Conservation (phyloP, 169 alveolate genomes). For the Cryptosporidium viatorum region DNA sequence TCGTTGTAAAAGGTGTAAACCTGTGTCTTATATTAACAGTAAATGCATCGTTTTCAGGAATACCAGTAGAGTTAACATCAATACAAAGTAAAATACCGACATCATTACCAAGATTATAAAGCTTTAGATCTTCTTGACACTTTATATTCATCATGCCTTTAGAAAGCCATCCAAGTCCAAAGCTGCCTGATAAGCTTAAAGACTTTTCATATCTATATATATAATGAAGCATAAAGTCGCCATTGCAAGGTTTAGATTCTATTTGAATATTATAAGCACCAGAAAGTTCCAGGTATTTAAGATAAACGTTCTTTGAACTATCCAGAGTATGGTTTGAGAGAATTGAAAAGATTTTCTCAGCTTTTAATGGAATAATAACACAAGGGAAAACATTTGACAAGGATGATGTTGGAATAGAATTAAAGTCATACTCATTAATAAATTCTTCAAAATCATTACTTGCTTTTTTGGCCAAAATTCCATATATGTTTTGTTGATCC, state of each 20-base stretch:
- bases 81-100: conserved; percentile 51
- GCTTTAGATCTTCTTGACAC: conserved; percentile 37
- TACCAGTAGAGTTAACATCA: conserved; percentile 61
- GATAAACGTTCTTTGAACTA: conserved; percentile 41
- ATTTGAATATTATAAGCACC: conserved; percentile 57
- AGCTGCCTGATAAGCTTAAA: conserved; percentile 23
- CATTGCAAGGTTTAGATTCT: conserved; percentile 34
- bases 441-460: conserved; percentile 55
- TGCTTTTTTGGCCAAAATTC: conserved; percentile 13
- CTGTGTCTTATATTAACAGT: conserved; percentile 63
- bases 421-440: conserved; percentile 38
- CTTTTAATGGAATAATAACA: conserved; percentile 28
- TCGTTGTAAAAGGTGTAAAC: conserved; percentile 37
- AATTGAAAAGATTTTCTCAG: conserved; percentile 7
- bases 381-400: conserved; percentile 55
- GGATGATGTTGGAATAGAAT: conserved; percentile 52
- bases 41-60: conserved; percentile 71
- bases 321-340: conserved; percentile 26
- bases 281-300: conserved; percentile 17
- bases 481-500: conserved; percentile 15
- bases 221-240: conserved; percentile 32
- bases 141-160: conserved; percentile 5
- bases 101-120: conserved; percentile 49
- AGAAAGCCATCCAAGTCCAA: conserved; percentile 66
- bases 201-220: conserved; percentile 52